Evolutionary conservation across 768 basidiomycete genomes (phyloP), one percentile per base, ranked within the genome.

Genomic region (Leucosporidium creatinivorum): DNA sequence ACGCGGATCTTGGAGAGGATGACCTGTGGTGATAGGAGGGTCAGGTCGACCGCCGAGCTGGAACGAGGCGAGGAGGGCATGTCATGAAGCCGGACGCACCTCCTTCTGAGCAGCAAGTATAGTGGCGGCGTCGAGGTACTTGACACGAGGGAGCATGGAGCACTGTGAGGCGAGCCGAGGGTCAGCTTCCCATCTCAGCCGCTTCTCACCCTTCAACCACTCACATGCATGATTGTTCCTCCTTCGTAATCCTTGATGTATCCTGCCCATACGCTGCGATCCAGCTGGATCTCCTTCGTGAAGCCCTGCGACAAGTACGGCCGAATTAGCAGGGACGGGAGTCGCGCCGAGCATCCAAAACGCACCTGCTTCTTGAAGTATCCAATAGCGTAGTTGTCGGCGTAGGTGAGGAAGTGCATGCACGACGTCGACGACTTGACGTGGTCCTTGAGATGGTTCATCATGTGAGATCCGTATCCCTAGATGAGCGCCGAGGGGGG

Each of bases 191-290:
- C n/a, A n/a, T n/a, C n/a, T n/a, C n/a, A n/a, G n/a, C n/a, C n/a
- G n/a, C n/a, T n/a, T n/a, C n/a, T n/a, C n/a, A n/a, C n/a, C n/a
- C n/a, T n/a, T n/a, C n/a, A n/a, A n/a, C n/a, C 5, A 70, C 78
- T 25, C 52, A 78, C 80, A 78, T 93, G 91, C 93, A 99, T 97
- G 80, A 98, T 92, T 55, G 94, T 99, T 23, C 91, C 93, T 50
- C 94, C 94, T 78, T 99, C 96, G 79, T 99, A 99, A 77, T 99
- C 96, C 78, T 98, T 99, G 85, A 99, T 98, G 78, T 99, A 98
- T 17, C 93, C 96, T 0, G 94, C 93, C 96, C 96, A 99, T 12
- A 88, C 82, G 2, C 89, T 85, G 54, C 93, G 84, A 68, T 88
- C 87, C n/a, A 96, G 83, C 0, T 89, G 88, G 69, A 99, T 94